Evolutionary conservation across 2,329 filamentous ascomycete genomes (phyloP), one percentile per base, ranked within the genome.

Genomic region (Aspergillus brasiliensis): DNA sequence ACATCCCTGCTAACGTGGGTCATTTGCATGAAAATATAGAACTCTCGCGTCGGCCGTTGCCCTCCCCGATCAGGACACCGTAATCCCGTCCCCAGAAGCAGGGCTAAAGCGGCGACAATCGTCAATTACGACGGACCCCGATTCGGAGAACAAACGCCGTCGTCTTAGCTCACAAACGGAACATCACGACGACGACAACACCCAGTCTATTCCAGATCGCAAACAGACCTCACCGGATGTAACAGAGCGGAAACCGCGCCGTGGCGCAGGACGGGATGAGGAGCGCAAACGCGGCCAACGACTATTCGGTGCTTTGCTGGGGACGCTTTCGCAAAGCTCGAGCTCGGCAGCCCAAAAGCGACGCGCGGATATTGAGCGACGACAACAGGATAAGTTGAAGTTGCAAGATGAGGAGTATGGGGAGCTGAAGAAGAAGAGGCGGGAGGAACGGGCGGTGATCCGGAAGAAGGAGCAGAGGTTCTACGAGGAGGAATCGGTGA

Each of bases 281-380:
- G 94, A 98, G 73, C 91, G 88, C 75, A 92, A 91, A 73, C 89
- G 94, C 38, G 91, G 91, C 21, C 89, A 91, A 75, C 86, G 94
- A 56, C 82, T 98, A 62, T 97, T 97, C 72, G 93, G 94, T 62
- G 91, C 89, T 37, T 79, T 96, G 58, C 81, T 95, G 61, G 91
- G 84, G 73, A 91, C 90, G 38, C 83, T 96, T 61, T 92, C 89
- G 75, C 90, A 94, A 77, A 88, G 84, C 69, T 84, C 83, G 71
- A 84, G 81, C 73, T 79, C 82, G 79, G 65, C 85, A 82, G 80
- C 87, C 63, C 80, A 89, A 77, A 89, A 85, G 77, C 87, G 86
- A 68, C 88, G 91, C 59, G 85, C 84, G 62, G 92, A 94, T 74
- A 92, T 94, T 74, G 92, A 95, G 79, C 88, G 86, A 76, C 88